phyloP scores from a whole-genome alignment of 192 early-diverging fungal genomes.

The Rhizoclosmatium sp. region DNA sequence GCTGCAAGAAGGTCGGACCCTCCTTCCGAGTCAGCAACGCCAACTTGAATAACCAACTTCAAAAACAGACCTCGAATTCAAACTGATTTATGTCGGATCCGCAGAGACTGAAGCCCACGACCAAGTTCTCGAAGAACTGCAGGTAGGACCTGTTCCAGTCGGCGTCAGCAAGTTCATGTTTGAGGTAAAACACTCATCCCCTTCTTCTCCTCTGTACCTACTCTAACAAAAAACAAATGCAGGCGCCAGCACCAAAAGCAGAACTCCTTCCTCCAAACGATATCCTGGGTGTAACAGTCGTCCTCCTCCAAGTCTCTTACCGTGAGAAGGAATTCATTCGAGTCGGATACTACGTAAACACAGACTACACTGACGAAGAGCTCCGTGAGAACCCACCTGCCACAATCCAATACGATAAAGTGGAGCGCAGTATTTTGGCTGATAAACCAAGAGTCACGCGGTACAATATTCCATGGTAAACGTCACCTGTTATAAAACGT shows the following conservation, averaged over 20 bases:
- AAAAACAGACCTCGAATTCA: slow-evolving; percentile 94
- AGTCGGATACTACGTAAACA: slow-evolving; percentile 98
- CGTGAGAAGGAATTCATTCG: slow-evolving; percentile 92
- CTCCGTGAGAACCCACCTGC: slow-evolving; percentile 81
- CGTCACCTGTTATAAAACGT: background rate
- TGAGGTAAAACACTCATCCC: slow-evolving; percentile 61
- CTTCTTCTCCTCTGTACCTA: background rate
- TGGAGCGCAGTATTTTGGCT: slow-evolving; percentile 87
- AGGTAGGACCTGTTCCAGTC: slow-evolving; percentile 95
- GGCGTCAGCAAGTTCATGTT: slow-evolving; percentile 95
- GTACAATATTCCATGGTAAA: slow-evolving; percentile 70
- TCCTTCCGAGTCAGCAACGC: background rate
- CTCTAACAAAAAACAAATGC: slow-evolving; percentile 48
- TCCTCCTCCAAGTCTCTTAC: slow-evolving; percentile 91
- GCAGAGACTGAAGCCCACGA: slow-evolving; percentile 84
- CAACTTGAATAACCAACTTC: background rate
- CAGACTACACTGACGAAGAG: slow-evolving; percentile 88
- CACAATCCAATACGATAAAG: slow-evolving; percentile 72
- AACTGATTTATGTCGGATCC: slow-evolving; percentile 91
- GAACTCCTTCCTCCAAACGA: slow-evolving; percentile 81
- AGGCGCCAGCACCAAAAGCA: slow-evolving; percentile 66
- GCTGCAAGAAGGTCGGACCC: slow-evolving; percentile 78
- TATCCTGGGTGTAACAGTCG: slow-evolving; percentile 87
- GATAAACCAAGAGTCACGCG: slow-evolving; percentile 94
- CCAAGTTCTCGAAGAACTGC: slow-evolving; percentile 93